Evolutionary conservation across 805 yeast genomes (phyloP).

Genomic region (Cyberlindnera samutprakarnensis): DNA sequence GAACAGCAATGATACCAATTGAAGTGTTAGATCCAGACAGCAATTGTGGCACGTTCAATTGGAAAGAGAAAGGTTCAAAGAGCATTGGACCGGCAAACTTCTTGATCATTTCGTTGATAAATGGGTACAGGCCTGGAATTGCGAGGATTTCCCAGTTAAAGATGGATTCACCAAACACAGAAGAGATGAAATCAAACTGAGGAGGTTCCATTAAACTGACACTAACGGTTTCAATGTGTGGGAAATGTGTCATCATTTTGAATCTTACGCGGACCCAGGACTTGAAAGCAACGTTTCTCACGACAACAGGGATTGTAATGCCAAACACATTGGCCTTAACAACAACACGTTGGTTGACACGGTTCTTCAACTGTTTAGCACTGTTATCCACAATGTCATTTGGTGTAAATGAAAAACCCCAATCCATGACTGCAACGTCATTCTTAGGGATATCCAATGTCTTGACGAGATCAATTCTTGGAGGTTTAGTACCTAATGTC

Average conservation of each 20-base stretch:
- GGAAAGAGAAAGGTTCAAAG: conserved; percentile 86
- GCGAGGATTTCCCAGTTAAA: conserved; percentile 84
- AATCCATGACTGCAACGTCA: conserved; percentile 96
- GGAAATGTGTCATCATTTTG: conserved; percentile 85
- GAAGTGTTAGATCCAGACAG: conserved; percentile 83
- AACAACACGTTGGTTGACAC: conserved; percentile 74
- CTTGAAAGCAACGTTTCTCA: conserved; percentile 72
- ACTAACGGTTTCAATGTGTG: conserved; percentile 88
- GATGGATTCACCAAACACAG: conserved; percentile 65
- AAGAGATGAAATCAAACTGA: conserved; percentile 75
- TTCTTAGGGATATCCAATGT: conserved; percentile 85
- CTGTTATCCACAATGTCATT: conserved; percentile 79
- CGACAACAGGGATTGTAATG: conserved; percentile 66
- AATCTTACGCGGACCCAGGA: conserved; percentile 73
- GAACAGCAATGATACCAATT: conserved; percentile 75
- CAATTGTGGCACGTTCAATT: conserved; percentile 85
- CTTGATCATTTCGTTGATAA: conserved; percentile 77
- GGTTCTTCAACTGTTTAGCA: conserved; percentile 74
- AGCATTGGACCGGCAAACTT: conserved; percentile 86
- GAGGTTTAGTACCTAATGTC: conserved; percentile 94
- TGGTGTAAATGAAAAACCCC: conserved; percentile 93
- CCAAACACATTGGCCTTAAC: conserved; percentile 83
- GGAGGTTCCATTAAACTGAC: conserved; percentile 84
- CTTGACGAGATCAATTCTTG: conserved; percentile 84
- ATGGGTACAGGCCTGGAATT: conserved; percentile 79